phyloP scores from a whole-genome alignment of 2,329 filamentous ascomycete genomes.

The Epichloe sibirici region DNA sequence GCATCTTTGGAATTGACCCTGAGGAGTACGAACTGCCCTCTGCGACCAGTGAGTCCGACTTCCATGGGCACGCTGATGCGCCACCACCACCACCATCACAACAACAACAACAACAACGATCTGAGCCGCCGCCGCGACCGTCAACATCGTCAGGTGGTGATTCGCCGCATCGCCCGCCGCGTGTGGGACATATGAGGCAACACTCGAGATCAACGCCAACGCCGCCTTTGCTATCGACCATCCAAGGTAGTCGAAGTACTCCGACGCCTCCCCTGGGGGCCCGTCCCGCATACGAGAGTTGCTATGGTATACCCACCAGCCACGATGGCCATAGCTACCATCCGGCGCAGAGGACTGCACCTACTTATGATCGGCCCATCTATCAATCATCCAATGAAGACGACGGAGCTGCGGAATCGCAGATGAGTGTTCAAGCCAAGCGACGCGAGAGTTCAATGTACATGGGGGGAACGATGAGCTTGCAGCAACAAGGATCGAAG shows the following conservation, averaged over 20 bases:
- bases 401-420: slow-evolving; percentile 7
- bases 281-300: slow-evolving; percentile 35
- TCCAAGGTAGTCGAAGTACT: slow-evolving; percentile 22
- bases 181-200: slow-evolving; percentile 18
- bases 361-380: slow-evolving; percentile 26
- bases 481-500: slow-evolving; percentile 38
- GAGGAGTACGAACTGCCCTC: slow-evolving; percentile 49
- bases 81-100: slow-evolving; percentile 7
- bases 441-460: slow-evolving; percentile 51
- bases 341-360: slow-evolving; percentile 12
- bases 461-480: slow-evolving; percentile 32
- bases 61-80: slow-evolving; percentile 18
- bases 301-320: slow-evolving; percentile 19
- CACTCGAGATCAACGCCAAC: slow-evolving; percentile 32
- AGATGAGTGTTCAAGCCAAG: slow-evolving; percentile 23
- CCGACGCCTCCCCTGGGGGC: slow-evolving; percentile 29
- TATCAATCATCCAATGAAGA: slow-evolving; percentile 19
- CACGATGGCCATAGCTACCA: slow-evolving; percentile 13
- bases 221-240: slow-evolving; percentile 30
- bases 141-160: slow-evolving; percentile 36
- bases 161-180: slow-evolving; percentile 39
- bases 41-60: slow-evolving; percentile 27
- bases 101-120: slow-evolving; percentile 8
- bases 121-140: slow-evolving; percentile 29
- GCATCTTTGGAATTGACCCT: slow-evolving; percentile 66